Conservation (phyloP, 2,329 filamentous ascomycete genomes). For the Fusarium lyarnte region DNA sequence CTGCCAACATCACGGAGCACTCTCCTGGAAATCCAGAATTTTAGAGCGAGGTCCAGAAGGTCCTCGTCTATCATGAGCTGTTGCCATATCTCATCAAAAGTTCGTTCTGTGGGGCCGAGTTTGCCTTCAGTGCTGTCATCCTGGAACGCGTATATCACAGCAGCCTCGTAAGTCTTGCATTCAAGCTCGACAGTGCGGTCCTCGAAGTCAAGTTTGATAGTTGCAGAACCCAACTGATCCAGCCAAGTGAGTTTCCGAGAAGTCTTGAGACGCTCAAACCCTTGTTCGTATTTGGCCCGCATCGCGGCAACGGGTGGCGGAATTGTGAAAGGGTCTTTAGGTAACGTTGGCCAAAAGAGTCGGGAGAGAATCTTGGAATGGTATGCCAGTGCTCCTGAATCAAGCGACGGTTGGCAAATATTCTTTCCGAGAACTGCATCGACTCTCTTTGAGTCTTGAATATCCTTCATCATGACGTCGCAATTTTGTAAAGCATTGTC, state of each 20-base stretch:
- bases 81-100: conserved; percentile 63
- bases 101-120: conserved; percentile 51
- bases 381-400: conserved; percentile 53
- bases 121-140: conserved; percentile 51
- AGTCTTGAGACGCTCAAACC: conserved; percentile 83
- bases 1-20: conserved; percentile 68
- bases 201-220: conserved; percentile 81
- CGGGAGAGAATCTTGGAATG: conserved; percentile 89
- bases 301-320: conserved; percentile 67
- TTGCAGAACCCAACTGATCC: conserved; percentile 81
- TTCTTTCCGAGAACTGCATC: conserved; percentile 71
- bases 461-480: conserved; percentile 97
- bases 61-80: conserved; percentile 77
- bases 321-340: conserved; percentile 73
- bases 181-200: conserved; percentile 80
- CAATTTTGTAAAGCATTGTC: conserved; percentile 88
- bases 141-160: conserved; percentile 86
- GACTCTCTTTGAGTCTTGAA: conserved; percentile 81
- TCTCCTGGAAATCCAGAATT: conserved; percentile 75
- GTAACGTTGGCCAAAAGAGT: conserved; percentile 90
- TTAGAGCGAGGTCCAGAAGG: conserved; percentile 73
- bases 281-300: conserved; percentile 76
- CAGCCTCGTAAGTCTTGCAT: conserved; percentile 85
- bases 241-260: conserved; percentile 91
- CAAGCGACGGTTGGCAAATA: conserved; percentile 29